Conservation (phyloP, 257 asterid species). For the Solanum ossicruentum region DNA sequence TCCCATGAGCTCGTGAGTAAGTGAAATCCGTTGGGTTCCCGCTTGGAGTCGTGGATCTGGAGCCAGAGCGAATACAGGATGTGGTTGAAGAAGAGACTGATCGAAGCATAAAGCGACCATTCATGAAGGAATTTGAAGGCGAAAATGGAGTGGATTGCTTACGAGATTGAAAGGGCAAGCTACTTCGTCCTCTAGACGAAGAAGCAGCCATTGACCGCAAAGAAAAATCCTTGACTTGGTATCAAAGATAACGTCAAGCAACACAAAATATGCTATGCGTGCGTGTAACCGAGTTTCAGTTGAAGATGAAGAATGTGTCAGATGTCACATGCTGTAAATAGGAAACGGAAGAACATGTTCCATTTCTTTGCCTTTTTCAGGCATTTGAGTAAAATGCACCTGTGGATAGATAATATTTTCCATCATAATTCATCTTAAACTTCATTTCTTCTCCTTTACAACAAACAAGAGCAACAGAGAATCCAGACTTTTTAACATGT, state of each 20-base stretch:
- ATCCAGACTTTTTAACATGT: constrained; percentile 8
- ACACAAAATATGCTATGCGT: neutral
- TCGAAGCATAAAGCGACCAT: constrained; percentile 47
- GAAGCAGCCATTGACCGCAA: constrained; percentile 67
- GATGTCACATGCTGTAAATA: constrained; percentile 72
- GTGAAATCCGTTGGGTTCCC: constrained; percentile 23
- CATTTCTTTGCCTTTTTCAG: constrained; percentile 10
- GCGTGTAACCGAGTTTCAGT: neutral
- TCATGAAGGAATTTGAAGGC: constrained; percentile 72
- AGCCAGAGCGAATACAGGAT: constrained; percentile 40
- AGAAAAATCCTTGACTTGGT: neutral
- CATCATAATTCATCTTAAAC: neutral
- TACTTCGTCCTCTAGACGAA: constrained; percentile 83
- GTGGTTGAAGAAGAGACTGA: constrained; percentile 57
- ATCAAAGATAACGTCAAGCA: neutral
- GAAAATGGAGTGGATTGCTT: constrained; percentile 79
- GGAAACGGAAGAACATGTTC: constrained; percentile 25
- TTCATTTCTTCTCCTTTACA: constrained; percentile 42
- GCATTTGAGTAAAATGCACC: constrained; percentile 23
- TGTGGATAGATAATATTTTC: neutral
- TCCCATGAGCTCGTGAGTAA: constrained; percentile 16
- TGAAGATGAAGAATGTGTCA: constrained; percentile 47
- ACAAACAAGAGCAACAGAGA: constrained; percentile 37
- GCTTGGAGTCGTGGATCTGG: constrained; percentile 74
- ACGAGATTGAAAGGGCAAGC: constrained; percentile 50